phyloP scores from a whole-genome alignment of 192 early-diverging fungal species.

The Glomus cerebriforme region DNA sequence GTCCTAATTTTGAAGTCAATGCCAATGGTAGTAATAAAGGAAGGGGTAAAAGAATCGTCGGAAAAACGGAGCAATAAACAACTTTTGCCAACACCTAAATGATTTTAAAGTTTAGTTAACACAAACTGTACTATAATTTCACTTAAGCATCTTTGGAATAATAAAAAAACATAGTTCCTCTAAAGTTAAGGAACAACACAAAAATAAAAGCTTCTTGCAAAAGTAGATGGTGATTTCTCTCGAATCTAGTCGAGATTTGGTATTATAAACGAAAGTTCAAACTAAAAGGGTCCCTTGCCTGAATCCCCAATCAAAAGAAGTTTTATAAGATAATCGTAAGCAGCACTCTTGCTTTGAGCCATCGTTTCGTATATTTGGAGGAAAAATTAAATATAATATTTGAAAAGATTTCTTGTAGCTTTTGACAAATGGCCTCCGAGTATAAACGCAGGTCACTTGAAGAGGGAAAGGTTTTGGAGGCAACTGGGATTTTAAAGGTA shows the following conservation, averaged over 20 bases:
- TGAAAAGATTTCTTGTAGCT: too few species aligned
- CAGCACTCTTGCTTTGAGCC: constrained; percentile 85
- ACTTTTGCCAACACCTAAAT: constrained; percentile 90
- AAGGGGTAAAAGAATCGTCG: constrained; percentile 99
- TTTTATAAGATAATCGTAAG: constrained; percentile 99
- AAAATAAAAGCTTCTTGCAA: neutral
- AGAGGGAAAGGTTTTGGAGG: too few species aligned
- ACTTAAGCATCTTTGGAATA: neutral
- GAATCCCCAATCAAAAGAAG: constrained; percentile 97
- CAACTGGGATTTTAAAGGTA: too few species aligned
- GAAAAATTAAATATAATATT: neutral
- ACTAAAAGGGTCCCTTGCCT: constrained; percentile 54
- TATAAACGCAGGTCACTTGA: too few species aligned
- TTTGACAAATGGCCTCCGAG: too few species aligned
- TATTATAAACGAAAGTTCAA: neutral
- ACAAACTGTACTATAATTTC: neutral
- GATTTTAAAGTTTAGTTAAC: neutral
- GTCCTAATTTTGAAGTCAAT: constrained; percentile 99
- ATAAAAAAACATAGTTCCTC: neutral
- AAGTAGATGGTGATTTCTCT: neutral
- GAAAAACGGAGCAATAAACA: constrained; percentile 97
- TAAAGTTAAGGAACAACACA: neutral
- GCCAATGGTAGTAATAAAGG: constrained; percentile 99
- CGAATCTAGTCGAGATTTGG: neutral
- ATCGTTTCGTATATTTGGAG: constrained; percentile 38